Evolutionary conservation across 441 rosid genomes (phyloP).

Genomic region (Pelargonium cotyledonis): DNA sequence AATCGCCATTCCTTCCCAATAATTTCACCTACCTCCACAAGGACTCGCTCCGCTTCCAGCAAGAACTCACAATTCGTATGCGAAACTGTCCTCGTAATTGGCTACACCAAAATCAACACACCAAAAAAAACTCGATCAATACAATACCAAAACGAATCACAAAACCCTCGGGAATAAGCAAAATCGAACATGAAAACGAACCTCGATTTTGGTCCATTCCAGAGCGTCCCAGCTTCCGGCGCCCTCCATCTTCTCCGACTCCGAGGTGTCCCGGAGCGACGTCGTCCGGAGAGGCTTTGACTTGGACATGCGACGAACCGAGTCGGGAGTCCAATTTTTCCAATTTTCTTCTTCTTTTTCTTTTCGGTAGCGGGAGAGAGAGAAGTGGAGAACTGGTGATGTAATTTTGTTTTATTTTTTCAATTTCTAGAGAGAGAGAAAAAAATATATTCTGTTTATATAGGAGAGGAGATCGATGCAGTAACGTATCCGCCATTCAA

Average conservation of each 20-base stretch:
- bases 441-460: not conserved
- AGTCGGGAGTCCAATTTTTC: not conserved
- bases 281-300: slow-evolving; percentile 40
- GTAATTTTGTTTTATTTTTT: not conserved
- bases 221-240: slow-evolving; percentile 78
- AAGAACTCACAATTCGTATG: slow-evolving; percentile 54
- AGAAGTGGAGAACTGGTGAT: not conserved
- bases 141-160: not conserved
- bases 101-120: slow-evolving; percentile 28
- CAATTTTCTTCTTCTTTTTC: too few relatives aligned
- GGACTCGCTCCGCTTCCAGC: slow-evolving; percentile 62
- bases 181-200: slow-evolving; percentile 14
- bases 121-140: not conserved
- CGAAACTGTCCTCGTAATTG: slow-evolving; percentile 44
- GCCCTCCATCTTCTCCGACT: slow-evolving; percentile 62
- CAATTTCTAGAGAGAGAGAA: too few relatives aligned
- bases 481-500: slow-evolving; percentile 4
- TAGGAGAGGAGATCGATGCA: not conserved
- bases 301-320: slow-evolving; percentile 37
- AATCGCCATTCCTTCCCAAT: too few relatives aligned
- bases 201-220: slow-evolving; percentile 85
- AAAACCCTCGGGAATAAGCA: slow-evolving; percentile 18
- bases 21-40: slow-evolving; percentile 43
- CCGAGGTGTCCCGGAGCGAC: slow-evolving; percentile 44
- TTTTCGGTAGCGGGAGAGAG: slow-evolving; percentile 15